Base-by-base conservation (phyloP, 2,329 filamentous ascomycete genomes). In the Aspergillus arachidicola region DNA sequence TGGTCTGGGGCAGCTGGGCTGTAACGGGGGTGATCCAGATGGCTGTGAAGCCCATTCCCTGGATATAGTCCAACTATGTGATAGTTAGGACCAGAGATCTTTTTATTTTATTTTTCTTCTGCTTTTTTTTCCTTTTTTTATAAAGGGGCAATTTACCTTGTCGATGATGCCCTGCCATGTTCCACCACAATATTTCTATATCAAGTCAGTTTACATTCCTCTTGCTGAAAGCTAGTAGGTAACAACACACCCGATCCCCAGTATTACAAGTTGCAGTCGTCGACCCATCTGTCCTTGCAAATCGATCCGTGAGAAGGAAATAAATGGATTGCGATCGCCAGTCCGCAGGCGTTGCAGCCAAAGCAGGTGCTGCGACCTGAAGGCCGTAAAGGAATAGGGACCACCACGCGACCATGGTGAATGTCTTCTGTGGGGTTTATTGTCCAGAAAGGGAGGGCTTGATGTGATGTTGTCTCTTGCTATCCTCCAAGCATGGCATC, bases 11-110 rank as follows among this genome's bases (percentile, higher is more conserved):
- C 3, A 82, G 65, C 34, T 83, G 76, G 50, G 71, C 71, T 9
- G 79, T 80, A 9, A 83, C 75, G 0, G 81, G 81, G 0, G 80
- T 81, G 53, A 83, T 83, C 81, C 81, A 83, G 57, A 84, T 79
- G 4, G 82, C 81, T 50, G 80, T 81, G 60, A 84, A 83, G 3
- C 82, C 81, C 72, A 82, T 77, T 26, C 71, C 75, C 64, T 83
- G 76, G 66, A 84, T 83, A 63, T 84, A 84, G 67, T 84, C 82
- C 16, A 84, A 72, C 74, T 83, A 36, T 28, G 0, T 6, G 70
- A 71, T 82, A 21, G 43, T 53, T 62, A 58, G 28, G 46, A 16
- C 4, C 14, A 21, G 14, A 16, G 5, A 6, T 36, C 34, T 6
- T 36, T 36, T 16, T 36, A 28, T 36, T 14, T 14, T 36, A 6